Evolutionary conservation across 2,329 filamentous ascomycete species (phyloP), one percentile per base, ranked within the genome.

Genomic region (Hymenoscyphus repandus): DNA sequence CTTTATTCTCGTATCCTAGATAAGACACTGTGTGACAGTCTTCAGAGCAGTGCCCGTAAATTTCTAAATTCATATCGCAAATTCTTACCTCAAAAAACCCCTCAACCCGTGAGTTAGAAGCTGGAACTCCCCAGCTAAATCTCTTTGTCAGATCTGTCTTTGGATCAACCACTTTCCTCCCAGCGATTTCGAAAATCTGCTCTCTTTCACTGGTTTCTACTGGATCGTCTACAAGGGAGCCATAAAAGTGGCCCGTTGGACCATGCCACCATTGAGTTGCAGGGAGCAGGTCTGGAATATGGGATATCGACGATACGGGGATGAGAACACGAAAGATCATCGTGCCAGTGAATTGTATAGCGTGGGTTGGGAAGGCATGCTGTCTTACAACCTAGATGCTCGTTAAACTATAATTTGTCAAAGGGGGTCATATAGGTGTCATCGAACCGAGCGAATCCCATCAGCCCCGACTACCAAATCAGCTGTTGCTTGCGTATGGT

Each of bases 401-500:
- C 13, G 13, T 17, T 27, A 50, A n/a, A n/a, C n/a, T n/a, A n/a
- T n/a, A n/a, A n/a, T n/a, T n/a, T n/a, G n/a, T n/a, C n/a, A n/a
- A n/a, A n/a, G n/a, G n/a, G n/a, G n/a, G n/a, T n/a, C 11, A 17
- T 12, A 39, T 31, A 10, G 47, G 15, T 15, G 46, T 12, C 13
- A 3, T 15, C 36, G 12, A 32, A 75, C 71, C 4, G 74, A 77
- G 50, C 74, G 70, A 46, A 78, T 78, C 2, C 77, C 74, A 57
- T 80, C 74, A 4, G 74, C 76, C 0, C 75, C 77, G 2, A 80
- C 68, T 1, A 79, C 67, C 0, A 79, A 59, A 53, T 77, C 75
- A 32, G 55, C 61, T 20, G 46, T 45, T 2, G 69, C 69, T 13
- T 68, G 61, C 2, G 68, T 69, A 0, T 70, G 70, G 54, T 80